phyloP scores from a whole-genome alignment of 2,329 filamentous ascomycete species.

The Xylariales sp. region DNA sequence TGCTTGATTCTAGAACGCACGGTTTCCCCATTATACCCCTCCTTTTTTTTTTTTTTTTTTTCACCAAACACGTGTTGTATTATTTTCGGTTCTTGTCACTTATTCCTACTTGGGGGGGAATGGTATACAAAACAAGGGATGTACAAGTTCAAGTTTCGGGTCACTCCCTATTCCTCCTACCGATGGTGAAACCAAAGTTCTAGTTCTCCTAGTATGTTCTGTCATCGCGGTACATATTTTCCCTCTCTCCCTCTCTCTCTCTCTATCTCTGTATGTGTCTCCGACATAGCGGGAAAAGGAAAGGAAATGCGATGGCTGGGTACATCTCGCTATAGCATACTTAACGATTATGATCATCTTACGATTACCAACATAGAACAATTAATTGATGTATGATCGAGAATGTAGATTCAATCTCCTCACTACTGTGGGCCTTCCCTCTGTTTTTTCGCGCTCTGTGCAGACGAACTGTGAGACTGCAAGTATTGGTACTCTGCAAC shows the following conservation, averaged over 20 bases:
- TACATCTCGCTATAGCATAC: not conserved
- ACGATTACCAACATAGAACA: constrained; percentile 24
- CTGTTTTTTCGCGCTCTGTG: no score
- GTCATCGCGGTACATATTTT: constrained; percentile 18
- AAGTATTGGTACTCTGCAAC: not conserved
- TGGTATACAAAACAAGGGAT: constrained; percentile 20
- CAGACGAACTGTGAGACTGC: no score
- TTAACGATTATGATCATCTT: constrained; percentile 26
- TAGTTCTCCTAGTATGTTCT: constrained; percentile 22
- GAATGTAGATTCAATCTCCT: not conserved
- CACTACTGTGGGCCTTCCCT: no score
- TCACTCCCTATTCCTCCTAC: not conserved
- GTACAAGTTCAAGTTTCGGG: not conserved
- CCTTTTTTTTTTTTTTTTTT: not conserved
- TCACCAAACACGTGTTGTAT: constrained; percentile 7
- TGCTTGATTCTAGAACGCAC: not conserved
- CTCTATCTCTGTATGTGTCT: not conserved
- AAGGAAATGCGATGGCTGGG: not conserved
- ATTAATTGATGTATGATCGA: constrained; percentile 22
- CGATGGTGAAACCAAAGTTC: not conserved
- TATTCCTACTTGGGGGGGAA: constrained; percentile 14
- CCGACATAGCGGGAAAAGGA: not conserved
- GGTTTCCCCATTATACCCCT: constrained; percentile 18
- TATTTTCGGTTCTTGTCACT: constrained; percentile 12
- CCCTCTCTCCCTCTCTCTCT: not conserved